Conservation (phyloP, 805 yeast genomes). For the Barnettozyma vustinii region DNA sequence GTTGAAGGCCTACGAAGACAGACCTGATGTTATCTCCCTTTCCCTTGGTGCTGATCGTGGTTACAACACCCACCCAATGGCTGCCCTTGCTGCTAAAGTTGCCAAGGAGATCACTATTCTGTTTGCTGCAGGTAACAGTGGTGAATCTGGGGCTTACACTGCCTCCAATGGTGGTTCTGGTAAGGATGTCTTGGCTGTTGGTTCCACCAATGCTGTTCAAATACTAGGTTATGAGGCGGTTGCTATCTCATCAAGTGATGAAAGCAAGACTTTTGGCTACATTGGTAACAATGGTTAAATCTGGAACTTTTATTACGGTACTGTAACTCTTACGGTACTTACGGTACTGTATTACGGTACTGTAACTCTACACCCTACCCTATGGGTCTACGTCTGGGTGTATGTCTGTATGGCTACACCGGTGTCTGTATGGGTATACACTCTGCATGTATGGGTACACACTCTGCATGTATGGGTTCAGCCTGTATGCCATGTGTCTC, state of each 20-base stretch:
- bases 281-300: constrained; percentile 6
- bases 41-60: constrained; percentile 14
- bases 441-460: too few relatives aligned
- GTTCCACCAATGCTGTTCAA: constrained; percentile 12
- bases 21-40: constrained; percentile 11
- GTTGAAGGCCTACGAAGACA: constrained; percentile 13
- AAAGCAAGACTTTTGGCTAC: constrained; percentile 6
- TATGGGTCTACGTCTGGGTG: too few relatives aligned
- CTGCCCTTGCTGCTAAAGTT: constrained; percentile 9
- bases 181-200: constrained; percentile 12
- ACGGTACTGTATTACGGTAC: too few relatives aligned
- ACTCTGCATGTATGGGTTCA: too few relatives aligned
- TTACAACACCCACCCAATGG: constrained; percentile 12
- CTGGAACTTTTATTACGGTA: too few relatives aligned
- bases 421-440: too few relatives aligned
- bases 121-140: constrained; percentile 17
- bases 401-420: too few relatives aligned
- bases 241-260: constrained; percentile 9
- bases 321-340: too few relatives aligned
- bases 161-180: constrained; percentile 15
- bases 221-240: constrained; percentile 4
- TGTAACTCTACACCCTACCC: too few relatives aligned
- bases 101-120: constrained; percentile 10
- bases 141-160: constrained; percentile 9
- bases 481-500: too few relatives aligned